Evolutionary conservation across 1,284 basidiomycete genomes (phyloP), one percentile per base, ranked within the genome.

Genomic region (Trichosporon faecale): DNA sequence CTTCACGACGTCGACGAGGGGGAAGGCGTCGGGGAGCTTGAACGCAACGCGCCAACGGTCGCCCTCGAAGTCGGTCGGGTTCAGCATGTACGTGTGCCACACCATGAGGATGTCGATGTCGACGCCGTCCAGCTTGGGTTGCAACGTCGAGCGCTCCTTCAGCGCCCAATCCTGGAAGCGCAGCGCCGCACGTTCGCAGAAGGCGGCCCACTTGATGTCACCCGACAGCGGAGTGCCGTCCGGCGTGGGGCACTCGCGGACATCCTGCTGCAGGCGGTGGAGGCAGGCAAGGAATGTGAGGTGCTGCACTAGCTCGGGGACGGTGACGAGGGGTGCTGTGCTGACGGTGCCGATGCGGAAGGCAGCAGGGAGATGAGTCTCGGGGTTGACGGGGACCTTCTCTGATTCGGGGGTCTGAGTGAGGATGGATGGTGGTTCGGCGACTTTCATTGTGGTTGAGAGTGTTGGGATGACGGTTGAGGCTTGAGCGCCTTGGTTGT

Each of bases 31-130:
- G 7, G 75, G 60, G 0, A 55, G 21, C 12, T 23, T 57, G 29
- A 75, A 52, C n/a, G 68, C 66, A 1, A 69, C 44, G 33, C 72
- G 66, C 27, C 52, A 55, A 35, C 68, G 66, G 71, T 79, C 77
- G 29, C 72, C 66, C 3, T 71, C 63, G 60, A 77, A 79, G 18
- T 52, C 66, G 27, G 66, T 55, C 11, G 80, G 80, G 68, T 79
- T 80, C 71, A 81, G 75, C 68, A 78, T 71, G 69, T 79, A 76
- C 7, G 76, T 70, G 72, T 79, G 79, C 80, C 80, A 81, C 16
- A 70, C 71, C 77, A 79, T 78, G 66, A 81, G 63, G 4, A 79
- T 67, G 27, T 73, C 75, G 46, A 79, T 66, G 31, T 76, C 72
- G 35, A 64, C 37, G 21, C 14, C 25, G 29, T 64, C 55, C 7